Base-by-base conservation (phyloP, 1,284 basidiomycete species). In the Naganishia albida region DNA sequence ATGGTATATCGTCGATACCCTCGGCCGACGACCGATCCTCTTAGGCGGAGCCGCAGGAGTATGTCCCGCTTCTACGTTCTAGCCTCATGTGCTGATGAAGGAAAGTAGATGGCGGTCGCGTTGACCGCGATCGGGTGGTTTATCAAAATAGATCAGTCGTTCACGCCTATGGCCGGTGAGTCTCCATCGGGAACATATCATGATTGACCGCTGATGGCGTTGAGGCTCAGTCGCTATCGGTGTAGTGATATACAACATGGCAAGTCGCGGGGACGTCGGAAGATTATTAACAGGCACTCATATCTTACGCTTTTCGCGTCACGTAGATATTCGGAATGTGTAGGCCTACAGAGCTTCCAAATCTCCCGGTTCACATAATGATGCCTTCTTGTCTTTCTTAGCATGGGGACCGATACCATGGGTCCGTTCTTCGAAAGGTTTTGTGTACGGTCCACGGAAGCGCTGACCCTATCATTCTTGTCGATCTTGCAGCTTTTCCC, bases 1-100 rank as follows among this genome's bases (percentile, higher is more conserved):
- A 2, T 99, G 95, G 95, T 93, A 91, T 78, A 85, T 99, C 51
- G 90, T 97, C 63, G 95, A 99, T 74, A 85, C 87, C 2, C 91
- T 90, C 85, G 95, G 95, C 15, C 85, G 95, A 54, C 86, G 95
- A 0, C 83, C 88, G 3, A 97, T 98, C 70, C 82, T 99, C 2
- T 83, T 99, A n/a, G 88, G 87, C 2, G 95, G 95, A 12, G 91
- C 93, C n/a, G 85, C 92, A 25, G 78, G 89, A 38, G 90, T 91
- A 75, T 53, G 88, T 81, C 20, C 4, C 15, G 18, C 18, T 3
- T 26, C 10, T 46, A 18, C 34, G n/a, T n/a, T n/a, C 38, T 34
- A 10, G 38, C 4, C 20, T 16, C 39, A 23, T 34, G 26, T 18
- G n/a, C 42, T 25, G 38, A 52, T 39, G 8, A 7, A 40, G 15